These are phyloP conservation scores for Tetramitus jugosus DNA, from an alignment of 208 protist genomes.

Conservation along the genomic window DNA sequence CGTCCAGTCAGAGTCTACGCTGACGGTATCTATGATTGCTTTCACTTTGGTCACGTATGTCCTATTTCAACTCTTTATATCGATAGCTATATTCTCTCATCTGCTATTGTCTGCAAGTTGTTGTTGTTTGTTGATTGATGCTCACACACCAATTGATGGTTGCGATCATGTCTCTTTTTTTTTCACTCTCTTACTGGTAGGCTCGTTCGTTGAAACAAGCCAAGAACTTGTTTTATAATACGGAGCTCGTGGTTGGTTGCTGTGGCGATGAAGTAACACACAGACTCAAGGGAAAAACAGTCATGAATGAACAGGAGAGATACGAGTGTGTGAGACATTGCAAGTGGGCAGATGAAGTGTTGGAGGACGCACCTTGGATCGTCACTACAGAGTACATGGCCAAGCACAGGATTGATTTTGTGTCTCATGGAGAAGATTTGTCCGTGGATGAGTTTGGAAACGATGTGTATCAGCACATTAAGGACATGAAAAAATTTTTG, in stretches of 20 bases:
- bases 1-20: slow-evolving; percentile 15
- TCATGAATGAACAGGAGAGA: slow-evolving; percentile 31
- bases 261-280: slow-evolving; percentile 37
- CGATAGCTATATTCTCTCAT: no score
- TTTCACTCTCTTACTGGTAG: no score
- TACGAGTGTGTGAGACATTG: slow-evolving; percentile 33
- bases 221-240: slow-evolving; percentile 5
- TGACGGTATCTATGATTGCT: slow-evolving; percentile 18
- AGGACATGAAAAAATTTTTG: slow-evolving; percentile 35
- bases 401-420: slow-evolving; percentile 40
- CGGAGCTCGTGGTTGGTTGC: slow-evolving; percentile 7
- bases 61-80: no score
- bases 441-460: slow-evolving; percentile 31
- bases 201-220: slow-evolving; percentile 11
- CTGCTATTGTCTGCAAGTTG: no score
- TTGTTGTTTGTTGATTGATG: no score
- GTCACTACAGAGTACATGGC: slow-evolving; percentile 42
- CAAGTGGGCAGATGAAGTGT: slow-evolving; percentile 41
- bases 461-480: slow-evolving; percentile 36
- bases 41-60: slow-evolving; percentile 15
- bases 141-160: no score
- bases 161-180: no score
- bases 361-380: slow-evolving; percentile 37
- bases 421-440: slow-evolving; percentile 36
- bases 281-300: slow-evolving; percentile 39